Evolutionary conservation across 768 basidiomycete species (phyloP), one percentile per base, ranked within the genome.

Genomic region (Hygrocybe punicea): DNA sequence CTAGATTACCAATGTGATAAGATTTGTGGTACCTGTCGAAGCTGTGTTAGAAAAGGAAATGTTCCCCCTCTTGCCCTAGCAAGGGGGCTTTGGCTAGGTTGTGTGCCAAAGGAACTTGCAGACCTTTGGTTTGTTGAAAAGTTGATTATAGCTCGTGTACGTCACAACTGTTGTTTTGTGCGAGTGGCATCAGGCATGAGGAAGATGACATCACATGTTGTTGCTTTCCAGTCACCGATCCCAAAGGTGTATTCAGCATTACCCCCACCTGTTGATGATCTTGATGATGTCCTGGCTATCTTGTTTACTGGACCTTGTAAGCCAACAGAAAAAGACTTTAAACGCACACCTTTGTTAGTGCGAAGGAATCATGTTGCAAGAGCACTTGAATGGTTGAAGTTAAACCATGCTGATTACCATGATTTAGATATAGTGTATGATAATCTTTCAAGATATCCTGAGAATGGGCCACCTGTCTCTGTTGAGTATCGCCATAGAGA

Each of bases 31-130:
- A 13, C 16, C 19, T 61, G 60, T 42, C 24, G 47, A 13, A 29
- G 14, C 5, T 16, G 34, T 19, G 6, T 61, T 10, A 47, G 35
- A 7, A 59, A 59, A 10, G 59, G 58, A 21, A 47, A 51, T 23
- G 48, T 62, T 10, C 68, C 71, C 14, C 23, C 34, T n/a, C 23
- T 53, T 40, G 58, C 72, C 6, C 50, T 76, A 9, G 71, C 69
- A 2, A 71, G 70, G 53, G 69, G 69, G 2, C 51, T 73, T 2
- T 76, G 74, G 73, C 6, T 76, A 5, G 75, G 75, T 11, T 60
- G 68, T 16, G 63, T 73, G 1, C 75, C 72, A 4, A 6, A 44
- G 4, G 59, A 61, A 13, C 56, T 77, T 4, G n/a, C 53, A 17
- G 46, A 48, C 9, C 53, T 77, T 2, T 65, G 39, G 1, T 71